Evolutionary conservation across 2,329 filamentous ascomycete species (phyloP).

Genomic region (Botrytis pseudocinerea): DNA sequence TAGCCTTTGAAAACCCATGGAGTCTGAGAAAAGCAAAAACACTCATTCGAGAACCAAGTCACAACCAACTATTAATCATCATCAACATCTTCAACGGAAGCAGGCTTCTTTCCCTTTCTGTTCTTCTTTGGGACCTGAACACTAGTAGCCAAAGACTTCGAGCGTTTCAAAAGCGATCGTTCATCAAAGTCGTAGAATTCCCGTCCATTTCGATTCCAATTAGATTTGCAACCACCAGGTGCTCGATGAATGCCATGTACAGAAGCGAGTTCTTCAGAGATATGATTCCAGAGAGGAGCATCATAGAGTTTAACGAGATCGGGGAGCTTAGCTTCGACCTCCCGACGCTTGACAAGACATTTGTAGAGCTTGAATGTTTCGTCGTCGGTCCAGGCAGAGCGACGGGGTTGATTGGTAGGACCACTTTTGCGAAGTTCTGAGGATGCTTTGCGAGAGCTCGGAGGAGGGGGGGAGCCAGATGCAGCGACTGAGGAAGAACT

Average conservation of each 20-base stretch:
- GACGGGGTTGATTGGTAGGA: neutral
- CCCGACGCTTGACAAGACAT: neutral
- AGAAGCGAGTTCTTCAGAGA: neutral
- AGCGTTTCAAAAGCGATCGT: neutral
- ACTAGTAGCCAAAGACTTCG: conserved; percentile 5
- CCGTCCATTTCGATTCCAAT: conserved; percentile 11
- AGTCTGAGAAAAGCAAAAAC: neutral
- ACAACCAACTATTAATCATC: neutral
- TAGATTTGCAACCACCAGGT: neutral
- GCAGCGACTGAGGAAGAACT: no score
- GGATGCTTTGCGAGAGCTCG: neutral
- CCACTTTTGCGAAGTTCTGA: neutral
- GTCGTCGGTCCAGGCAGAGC: neutral
- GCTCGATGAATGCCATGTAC: neutral
- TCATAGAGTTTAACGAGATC: neutral
- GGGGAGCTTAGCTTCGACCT: neutral
- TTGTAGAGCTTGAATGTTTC: neutral
- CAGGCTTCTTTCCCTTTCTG: neutral
- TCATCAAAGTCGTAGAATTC: neutral
- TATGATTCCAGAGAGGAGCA: neutral
- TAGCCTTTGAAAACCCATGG: neutral
- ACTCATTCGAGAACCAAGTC: neutral
- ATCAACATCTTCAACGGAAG: neutral
- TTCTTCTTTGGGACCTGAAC: conserved; percentile 8
- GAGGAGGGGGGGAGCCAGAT: no score